Evolutionary conservation across 148 eudicot species (phyloP).

Genomic region (Fagopyrum esculentum): DNA sequence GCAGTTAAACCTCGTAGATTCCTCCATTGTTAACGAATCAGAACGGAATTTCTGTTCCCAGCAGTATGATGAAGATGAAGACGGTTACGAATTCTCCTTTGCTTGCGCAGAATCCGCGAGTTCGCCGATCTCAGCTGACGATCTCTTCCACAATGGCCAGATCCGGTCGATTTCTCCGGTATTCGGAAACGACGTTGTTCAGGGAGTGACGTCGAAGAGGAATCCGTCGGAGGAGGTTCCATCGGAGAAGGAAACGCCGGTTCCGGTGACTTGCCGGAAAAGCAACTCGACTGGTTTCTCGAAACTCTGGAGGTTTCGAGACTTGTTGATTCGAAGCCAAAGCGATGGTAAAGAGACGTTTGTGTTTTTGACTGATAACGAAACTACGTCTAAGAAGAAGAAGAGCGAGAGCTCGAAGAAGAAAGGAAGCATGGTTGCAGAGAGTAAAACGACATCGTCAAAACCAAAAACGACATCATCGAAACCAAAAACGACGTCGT

Average conservation of each 20-base stretch:
- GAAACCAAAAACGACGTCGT: slow-evolving; percentile 25
- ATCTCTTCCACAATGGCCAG: slow-evolving; percentile 57
- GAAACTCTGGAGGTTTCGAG: slow-evolving; percentile 50
- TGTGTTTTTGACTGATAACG: slow-evolving; percentile 3
- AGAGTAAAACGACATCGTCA: slow-evolving; percentile 10
- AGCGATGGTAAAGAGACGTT: slow-evolving; percentile 13
- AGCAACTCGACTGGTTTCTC: slow-evolving; percentile 97
- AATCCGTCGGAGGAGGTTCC: slow-evolving; percentile 18
- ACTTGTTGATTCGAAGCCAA: slow-evolving; percentile 11
- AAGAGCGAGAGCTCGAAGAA: slow-evolving; percentile 5
- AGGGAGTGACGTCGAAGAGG: neutral
- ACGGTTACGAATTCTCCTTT: slow-evolving; percentile 37
- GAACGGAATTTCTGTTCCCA: neutral
- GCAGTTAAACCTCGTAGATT: neutral
- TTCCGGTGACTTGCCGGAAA: slow-evolving; percentile 49
- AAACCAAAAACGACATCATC: slow-evolving; percentile 14
- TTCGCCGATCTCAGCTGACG: slow-evolving; percentile 48
- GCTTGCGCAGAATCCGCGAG: slow-evolving; percentile 25
- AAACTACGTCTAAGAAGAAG: slow-evolving; percentile 15
- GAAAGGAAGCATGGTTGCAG: neutral
- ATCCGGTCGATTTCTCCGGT: slow-evolving; percentile 41
- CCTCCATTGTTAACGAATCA: neutral
- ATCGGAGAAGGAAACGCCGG: neutral
- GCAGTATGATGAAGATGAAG: slow-evolving; percentile 9
- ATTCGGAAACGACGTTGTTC: neutral